Evolutionary conservation across 768 basidiomycete species (phyloP), one percentile per base, ranked within the genome.

Genomic region (Brasilioporus rufonigricans): DNA sequence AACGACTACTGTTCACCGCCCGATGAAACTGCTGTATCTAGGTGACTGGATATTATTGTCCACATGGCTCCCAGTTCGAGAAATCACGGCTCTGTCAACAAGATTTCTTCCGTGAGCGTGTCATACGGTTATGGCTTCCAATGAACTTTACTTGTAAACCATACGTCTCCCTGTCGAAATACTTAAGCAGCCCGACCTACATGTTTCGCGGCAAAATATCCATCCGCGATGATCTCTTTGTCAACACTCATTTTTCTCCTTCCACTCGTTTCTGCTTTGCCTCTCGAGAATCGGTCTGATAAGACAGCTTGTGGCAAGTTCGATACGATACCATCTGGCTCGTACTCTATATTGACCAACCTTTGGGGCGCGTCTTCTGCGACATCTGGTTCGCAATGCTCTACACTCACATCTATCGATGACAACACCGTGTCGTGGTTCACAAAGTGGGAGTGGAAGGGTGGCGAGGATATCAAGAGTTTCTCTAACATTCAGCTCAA

Each of bases 401-500:
- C 82, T 29, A 65, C 72, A 21, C 59, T 86, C 58, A 65, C 67
- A 1, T 77, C 76, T 18, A 52, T 78, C 59, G 71, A 67, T 44
- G 80, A 74, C 3, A 72, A 63, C 27, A 76, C 67, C 7, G 56
- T 82, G 32, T 66, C 72, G 0, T 86, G 85, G 85, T 73, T 61
- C 65, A 81, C 77, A 27, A 73, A 63, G 3, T 86, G 80, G 79
- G 71, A 54, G 1, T 86, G 85, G 85, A 53, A 21, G 8, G 83
- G 83, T 31, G 80, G 76, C 8, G 71, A 48, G 21, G 72, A 74
- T 21, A 75, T 87, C 56, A 87, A 86, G 76, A 85, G 81, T 62
- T 87, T 76, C 69, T 75, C 83, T 23, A 82, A 86, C 65, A 71
- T 84, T 13, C 75, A 80, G 56, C 74, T 81, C 32, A 75, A 83